Base-by-base conservation (phyloP, 345 rosid genomes). In the Cardamine resedifolia region DNA sequence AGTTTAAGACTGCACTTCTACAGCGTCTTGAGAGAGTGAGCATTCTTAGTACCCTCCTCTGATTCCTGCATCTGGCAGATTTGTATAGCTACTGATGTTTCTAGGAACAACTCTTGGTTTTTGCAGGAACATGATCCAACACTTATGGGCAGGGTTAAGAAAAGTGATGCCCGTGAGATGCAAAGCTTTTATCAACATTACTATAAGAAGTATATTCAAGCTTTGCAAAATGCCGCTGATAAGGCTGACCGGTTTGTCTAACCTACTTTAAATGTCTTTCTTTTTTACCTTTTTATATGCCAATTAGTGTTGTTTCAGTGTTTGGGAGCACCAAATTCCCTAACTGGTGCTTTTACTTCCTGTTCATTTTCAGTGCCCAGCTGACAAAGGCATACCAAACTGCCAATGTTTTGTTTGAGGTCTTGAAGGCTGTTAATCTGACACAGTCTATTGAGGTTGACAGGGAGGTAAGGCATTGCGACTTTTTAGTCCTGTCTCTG, bases 371-470 rank as follows among this genome's bases (percentile, higher is more conserved):
- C 81, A 96, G 99, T 80, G 98, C 99, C 6, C 98, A 92, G 85
- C 88, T 96, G 77, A 90, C 99, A 20, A 96, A 96, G 84, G 99
- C 99, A 45, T 96, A 96, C 81, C 99, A 96, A 82, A 96, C 99
- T 66, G 99, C 99, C n/a, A 92, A 92, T 81, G 98, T 96, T 77
- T 97, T 96, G 76, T 96, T 96, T 81, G 99, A 96, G 85, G 99
- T 96, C 77, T 84, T 96, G 79, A 96, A 75, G 79, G 99, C 99
- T 41, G 99, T 96, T 53, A 96, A 92, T 83, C 75, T 76, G 83
- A 88, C 96, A 14, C 98, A 96, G 77, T 84, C 97, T 24, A 87
- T 90, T 72, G 99, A 92, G 85, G 96, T 96, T 76, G 99, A 96
- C 71, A 84, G 85, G 8, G 98, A 96, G 96, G 99, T 92, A 80